These are phyloP conservation scores for Lonicera japonica DNA, from an alignment of 129 eudicot genomes.

Conservation along the genomic window DNA sequence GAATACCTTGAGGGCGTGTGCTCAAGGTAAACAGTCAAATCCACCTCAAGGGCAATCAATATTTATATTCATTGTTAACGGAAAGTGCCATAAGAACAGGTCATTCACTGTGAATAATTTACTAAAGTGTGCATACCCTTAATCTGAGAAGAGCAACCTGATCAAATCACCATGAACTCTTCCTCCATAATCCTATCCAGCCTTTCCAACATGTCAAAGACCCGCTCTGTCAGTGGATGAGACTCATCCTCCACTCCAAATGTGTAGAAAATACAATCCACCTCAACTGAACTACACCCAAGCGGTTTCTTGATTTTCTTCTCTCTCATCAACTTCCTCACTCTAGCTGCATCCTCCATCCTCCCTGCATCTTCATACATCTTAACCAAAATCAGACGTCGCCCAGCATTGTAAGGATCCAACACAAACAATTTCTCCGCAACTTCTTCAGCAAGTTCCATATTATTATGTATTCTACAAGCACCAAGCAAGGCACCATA, in stretches of 20 bases:
- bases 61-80: no score
- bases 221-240: constrained; percentile 22
- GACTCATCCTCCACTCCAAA: constrained; percentile 49
- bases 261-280: constrained; percentile 36
- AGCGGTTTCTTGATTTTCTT: constrained; percentile 30
- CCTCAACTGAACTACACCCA: constrained; percentile 47
- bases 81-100: no score
- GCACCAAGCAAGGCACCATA: constrained; percentile 57
- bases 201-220: constrained; percentile 31
- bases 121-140: background rate
- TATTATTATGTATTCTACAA: constrained; percentile 38
- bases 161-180: constrained; percentile 8
- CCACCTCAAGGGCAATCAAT: no score
- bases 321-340: constrained; percentile 40
- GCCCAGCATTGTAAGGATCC: constrained; percentile 43
- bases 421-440: constrained; percentile 30
- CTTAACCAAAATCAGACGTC: constrained; percentile 40
- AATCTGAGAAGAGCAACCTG: background rate
- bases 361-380: constrained; percentile 44
- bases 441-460: constrained; percentile 36
- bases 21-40: no score
- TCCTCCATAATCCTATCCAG: constrained; percentile 28
- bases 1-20: no score
- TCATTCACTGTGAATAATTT: no score
- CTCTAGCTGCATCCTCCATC: constrained; percentile 42